Conservation (phyloP, 2,329 filamentous ascomycete species). For the Penicillium polonicum region DNA sequence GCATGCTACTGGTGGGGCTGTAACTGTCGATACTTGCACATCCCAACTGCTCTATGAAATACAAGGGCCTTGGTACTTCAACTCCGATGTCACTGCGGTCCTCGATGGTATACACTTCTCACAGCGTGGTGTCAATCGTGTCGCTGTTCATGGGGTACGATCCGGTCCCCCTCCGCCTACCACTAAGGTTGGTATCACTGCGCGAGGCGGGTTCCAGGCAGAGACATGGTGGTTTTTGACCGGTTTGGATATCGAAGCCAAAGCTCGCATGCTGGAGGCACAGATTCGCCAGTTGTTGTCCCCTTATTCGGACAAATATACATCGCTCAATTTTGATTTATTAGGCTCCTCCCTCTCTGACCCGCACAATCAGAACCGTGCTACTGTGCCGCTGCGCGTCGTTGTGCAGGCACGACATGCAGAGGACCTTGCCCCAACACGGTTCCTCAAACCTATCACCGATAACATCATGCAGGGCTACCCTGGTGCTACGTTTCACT, state of each 20-base stretch:
- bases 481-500: conserved; percentile 36
- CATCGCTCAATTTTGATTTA: conserved; percentile 33
- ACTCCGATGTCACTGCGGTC: conserved; percentile 57
- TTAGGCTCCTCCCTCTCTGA: conserved; percentile 32
- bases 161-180: conserved; percentile 49
- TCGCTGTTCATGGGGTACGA: conserved; percentile 50
- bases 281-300: conserved; percentile 44
- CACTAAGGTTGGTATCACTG: conserved; percentile 52
- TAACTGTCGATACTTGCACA: conserved; percentile 52
- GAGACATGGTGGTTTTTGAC: conserved; percentile 48
- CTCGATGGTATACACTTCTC: conserved; percentile 54
- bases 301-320: conserved; percentile 33
- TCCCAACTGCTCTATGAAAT: conserved; percentile 57
- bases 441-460: conserved; percentile 38
- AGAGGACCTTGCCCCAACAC: conserved; percentile 33
- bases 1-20: conserved; percentile 37
- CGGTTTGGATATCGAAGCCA: conserved; percentile 47
- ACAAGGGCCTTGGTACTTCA: conserved; percentile 57
- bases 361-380: conserved; percentile 43
- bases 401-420: conserved; percentile 48
- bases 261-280: conserved; percentile 47
- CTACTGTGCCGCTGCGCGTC: conserved; percentile 44
- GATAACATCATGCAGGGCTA: conserved; percentile 45
- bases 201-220: conserved; percentile 48
- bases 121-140: conserved; percentile 50